phyloP scores from a whole-genome alignment of 441 rosid species.

The Arabidopsis hybrid region DNA sequence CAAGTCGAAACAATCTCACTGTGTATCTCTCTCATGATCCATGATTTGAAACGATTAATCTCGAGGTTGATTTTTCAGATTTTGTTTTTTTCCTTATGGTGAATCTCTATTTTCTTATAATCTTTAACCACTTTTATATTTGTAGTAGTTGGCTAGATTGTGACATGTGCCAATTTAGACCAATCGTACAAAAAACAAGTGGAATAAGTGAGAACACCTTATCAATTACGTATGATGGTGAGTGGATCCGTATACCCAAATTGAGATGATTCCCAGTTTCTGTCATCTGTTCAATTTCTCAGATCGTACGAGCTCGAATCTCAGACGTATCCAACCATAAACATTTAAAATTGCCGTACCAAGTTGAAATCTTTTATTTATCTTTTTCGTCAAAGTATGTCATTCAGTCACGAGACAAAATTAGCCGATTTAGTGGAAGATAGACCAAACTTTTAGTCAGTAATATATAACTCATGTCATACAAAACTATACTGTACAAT shows the following conservation, averaged over 20 bases:
- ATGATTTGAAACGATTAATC: constrained; percentile 15
- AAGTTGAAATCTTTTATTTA: background rate
- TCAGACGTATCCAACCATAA: constrained; percentile 26
- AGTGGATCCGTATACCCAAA: constrained; percentile 21
- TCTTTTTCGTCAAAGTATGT: constrained; percentile 1
- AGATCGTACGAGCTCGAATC: constrained; percentile 24
- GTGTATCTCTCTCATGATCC: constrained; percentile 20
- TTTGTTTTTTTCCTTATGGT: background rate
- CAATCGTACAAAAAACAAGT: background rate
- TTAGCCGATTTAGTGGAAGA: constrained; percentile 10
- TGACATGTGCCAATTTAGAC: background rate
- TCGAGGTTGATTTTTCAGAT: constrained; percentile 17
- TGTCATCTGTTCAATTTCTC: background rate
- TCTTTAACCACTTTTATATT: background rate
- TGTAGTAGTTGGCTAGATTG: background rate
- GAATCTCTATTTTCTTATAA: background rate
- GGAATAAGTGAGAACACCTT: background rate
- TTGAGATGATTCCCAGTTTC: constrained; percentile 13
- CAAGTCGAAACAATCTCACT: constrained; percentile 21
- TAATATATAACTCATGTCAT: constrained; percentile 13
- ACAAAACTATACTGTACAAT: constrained; percentile 14
- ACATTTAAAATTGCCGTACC: background rate
- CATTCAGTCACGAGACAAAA: constrained; percentile 21
- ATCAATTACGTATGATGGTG: constrained; percentile 7
- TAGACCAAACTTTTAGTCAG: constrained; percentile 4